Base-by-base conservation (phyloP, 345 rosid genomes). In the Eucalyptus curtisii region DNA sequence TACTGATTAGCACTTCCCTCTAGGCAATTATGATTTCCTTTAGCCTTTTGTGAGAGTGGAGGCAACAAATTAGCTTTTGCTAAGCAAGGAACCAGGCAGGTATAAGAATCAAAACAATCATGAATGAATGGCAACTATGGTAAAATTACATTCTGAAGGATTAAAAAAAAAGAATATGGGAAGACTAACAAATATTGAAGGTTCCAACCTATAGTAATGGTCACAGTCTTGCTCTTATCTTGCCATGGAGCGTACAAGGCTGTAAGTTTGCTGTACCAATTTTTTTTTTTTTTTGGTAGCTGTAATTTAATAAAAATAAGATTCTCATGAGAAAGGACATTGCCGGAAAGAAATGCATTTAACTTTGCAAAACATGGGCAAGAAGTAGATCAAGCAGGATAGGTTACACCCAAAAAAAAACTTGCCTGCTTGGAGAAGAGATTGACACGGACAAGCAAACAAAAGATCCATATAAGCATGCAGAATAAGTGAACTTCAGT, bases 401-500 rank as follows among this genome's bases (percentile, higher is more conserved):
- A 88, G 87, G 47, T 25, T 8, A 42, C 49, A 64, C n/a, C n/a
- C 66, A 5, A 71, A 17, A 71, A 13, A 71, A 71, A 71, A 93
- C 94, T 94, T 95, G 92, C 99, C 99, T 97, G 93, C 95, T 98
- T 98, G 15, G 97, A 96, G 55, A 98, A 96, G 89, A 98, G 96
- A 92, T 95, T 98, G 88, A 96, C 99, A 55, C 96, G 98, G 87
- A 96, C 96, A 87, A 98, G 97, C 66, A 97, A 95, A 91, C 99
- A 98, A 91, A 98, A 98, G 97, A 94, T 97, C 99, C 99, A 98
- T 98, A 92, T 97, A 95, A 4, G 98, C 98, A 86, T 95, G 98
- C 61, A 98, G 95, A 88, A 98, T 95, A 88, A 97, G 98, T 24
- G 99, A 98, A 93, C 97, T 98, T 93, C 97, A 99, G 93, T 94